Evolutionary conservation across 768 basidiomycete species (phyloP).

Genomic region (Amanita subjunquillea): DNA sequence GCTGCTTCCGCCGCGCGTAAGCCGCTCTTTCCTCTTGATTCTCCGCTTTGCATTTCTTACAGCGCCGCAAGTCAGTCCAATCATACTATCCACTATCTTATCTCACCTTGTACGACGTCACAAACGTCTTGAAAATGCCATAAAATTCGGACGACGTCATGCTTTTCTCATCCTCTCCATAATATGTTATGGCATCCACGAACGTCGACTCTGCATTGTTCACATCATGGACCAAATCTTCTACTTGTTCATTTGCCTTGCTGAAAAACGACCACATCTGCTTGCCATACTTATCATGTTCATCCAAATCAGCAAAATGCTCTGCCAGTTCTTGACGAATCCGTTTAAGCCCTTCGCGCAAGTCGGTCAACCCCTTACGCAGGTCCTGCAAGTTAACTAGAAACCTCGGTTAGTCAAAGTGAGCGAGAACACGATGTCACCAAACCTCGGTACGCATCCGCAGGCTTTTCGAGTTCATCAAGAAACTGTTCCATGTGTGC

Average conservation of each 20-base stretch:
- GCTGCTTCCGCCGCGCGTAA: constrained; percentile 57
- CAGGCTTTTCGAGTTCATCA: constrained; percentile 80
- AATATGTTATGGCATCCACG: constrained; percentile 79
- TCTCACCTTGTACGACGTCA: constrained; percentile 81
- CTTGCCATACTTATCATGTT: constrained; percentile 69
- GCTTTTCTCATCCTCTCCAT: constrained; percentile 86
- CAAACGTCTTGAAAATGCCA: constrained; percentile 93
- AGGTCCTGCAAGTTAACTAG: constrained; percentile 82
- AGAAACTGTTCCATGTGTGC: constrained; percentile 80
- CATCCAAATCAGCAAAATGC: constrained; percentile 65
- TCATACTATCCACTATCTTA: not conserved
- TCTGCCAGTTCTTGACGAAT: constrained; percentile 76
- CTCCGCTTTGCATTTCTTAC: constrained; percentile 72
- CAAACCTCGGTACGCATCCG: constrained; percentile 87
- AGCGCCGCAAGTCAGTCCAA: not conserved
- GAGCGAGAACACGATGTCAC: constrained; percentile 1
- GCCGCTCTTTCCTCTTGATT: constrained; percentile 72
- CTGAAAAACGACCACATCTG: constrained; percentile 90
- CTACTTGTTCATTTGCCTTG: constrained; percentile 63
- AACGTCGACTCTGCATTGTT: constrained; percentile 79
- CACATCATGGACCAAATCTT: constrained; percentile 81
- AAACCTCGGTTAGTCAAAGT: constrained; percentile 9
- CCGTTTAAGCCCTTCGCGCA: constrained; percentile 65
- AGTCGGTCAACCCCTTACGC: constrained; percentile 60
- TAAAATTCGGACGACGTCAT: constrained; percentile 90